A percentile compares a stretch with the other conserved stretches of the same genome.
Evolutionary conservation across 306 rosid genomes (phyloP).

Genomic region (Prunus mongolica): DNA sequence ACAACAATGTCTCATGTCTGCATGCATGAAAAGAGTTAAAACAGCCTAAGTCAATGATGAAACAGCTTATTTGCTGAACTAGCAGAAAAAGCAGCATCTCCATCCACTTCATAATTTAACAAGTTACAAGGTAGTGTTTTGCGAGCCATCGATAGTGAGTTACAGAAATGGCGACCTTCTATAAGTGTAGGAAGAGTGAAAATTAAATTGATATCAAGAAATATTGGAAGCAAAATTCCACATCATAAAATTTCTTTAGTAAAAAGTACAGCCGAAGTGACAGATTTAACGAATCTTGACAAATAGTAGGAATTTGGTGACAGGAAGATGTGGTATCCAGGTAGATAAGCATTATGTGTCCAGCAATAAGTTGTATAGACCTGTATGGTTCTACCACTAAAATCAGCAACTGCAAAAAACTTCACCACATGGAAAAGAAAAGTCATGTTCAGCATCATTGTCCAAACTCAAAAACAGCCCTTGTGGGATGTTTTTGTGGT

Average conservation of each 20-base stretch:
- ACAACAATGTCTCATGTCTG: background rate
- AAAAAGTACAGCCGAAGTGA: background rate
- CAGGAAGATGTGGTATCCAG: conserved; percentile 23
- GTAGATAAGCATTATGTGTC: conserved; percentile 13
- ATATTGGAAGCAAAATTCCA: background rate
- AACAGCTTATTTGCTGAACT: background rate
- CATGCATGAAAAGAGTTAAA: background rate
- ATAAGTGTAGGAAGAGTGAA: background rate
- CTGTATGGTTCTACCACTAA: background rate
- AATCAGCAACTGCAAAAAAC: background rate
- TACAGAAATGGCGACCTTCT: background rate
- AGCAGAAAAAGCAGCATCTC: background rate
- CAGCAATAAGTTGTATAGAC: conserved; percentile 1
- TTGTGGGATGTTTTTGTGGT: no score
- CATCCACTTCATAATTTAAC: background rate
- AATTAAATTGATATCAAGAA: background rate
- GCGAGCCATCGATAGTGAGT: background rate
- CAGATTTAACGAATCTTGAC: background rate
- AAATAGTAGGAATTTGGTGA: conserved; percentile 19
- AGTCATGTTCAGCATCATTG: background rate
- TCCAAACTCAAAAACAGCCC: background rate
- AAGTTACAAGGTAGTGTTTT: background rate
- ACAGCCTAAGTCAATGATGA: background rate
- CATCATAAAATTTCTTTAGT: background rate
- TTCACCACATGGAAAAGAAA: conserved; percentile 6